Evolutionary conservation across 352 stramenopile species (phyloP).

Genomic region (Phytophthora fragariaefolia): DNA sequence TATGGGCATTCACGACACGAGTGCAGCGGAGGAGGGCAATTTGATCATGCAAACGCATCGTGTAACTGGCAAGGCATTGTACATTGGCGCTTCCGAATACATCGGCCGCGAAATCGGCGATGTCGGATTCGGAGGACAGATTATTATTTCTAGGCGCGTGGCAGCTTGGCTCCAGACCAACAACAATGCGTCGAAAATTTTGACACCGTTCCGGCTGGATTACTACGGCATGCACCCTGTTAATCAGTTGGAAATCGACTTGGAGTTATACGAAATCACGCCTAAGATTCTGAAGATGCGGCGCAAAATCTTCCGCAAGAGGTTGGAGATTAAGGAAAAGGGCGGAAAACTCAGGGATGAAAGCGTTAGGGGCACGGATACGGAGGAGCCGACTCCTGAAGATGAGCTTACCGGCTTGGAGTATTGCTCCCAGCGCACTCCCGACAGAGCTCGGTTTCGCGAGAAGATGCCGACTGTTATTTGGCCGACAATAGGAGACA

Average conservation of each 20-base stretch:
- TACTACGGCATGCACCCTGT: conserved; percentile 60
- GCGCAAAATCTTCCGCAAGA: conserved; percentile 62
- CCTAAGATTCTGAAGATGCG: conserved; percentile 60
- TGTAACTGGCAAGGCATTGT: conserved; percentile 70
- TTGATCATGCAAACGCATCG: conserved; percentile 62
- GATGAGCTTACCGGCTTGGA: conserved; percentile 44
- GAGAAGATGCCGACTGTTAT: conserved; percentile 45
- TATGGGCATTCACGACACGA: conserved; percentile 82
- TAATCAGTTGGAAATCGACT: conserved; percentile 54
- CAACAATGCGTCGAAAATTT: conserved; percentile 45
- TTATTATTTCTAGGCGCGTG: conserved; percentile 71
- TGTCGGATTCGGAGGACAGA: conserved; percentile 69
- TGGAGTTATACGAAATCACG: conserved; percentile 70
- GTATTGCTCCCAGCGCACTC: conserved; percentile 49
- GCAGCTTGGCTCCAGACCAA: conserved; percentile 51
- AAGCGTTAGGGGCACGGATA: conserved; percentile 31
- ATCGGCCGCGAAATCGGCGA: conserved; percentile 73
- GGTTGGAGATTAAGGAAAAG: conserved; percentile 42
- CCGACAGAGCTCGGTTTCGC: conserved; percentile 40
- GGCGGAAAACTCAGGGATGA: conserved; percentile 34
- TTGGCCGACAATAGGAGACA: conserved; percentile 41
- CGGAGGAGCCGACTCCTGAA: conserved; percentile 46
- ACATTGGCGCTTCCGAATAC: conserved; percentile 70
- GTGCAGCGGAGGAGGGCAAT: conserved; percentile 51
- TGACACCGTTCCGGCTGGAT: conserved; percentile 54